Evolutionary conservation across 1,284 basidiomycete species (phyloP).

Genomic region (Moesziomyces sp.): DNA sequence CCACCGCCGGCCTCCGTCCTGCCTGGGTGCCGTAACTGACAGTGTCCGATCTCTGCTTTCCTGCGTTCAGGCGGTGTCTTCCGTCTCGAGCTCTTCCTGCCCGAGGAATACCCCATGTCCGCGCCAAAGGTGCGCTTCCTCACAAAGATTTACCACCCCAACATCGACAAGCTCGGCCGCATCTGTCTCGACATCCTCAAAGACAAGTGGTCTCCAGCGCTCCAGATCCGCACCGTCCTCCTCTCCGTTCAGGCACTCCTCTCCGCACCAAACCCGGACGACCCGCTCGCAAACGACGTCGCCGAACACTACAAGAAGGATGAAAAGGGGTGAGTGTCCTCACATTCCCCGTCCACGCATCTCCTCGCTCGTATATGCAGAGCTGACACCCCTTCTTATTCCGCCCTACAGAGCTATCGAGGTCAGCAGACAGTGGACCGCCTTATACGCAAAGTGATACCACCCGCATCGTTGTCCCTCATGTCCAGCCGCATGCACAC

Average conservation of each 20-base stretch:
- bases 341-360: no score
- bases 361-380: no score
- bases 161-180: constrained; percentile 97
- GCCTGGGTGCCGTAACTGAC: not conserved
- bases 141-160: constrained; percentile 99
- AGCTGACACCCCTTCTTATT: no score
- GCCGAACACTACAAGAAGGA: constrained; percentile 99
- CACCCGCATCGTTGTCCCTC: no score
- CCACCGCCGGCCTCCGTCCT: not conserved
- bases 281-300: constrained; percentile 91
- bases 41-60: not conserved
- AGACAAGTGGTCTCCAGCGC: constrained; percentile 98
- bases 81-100: constrained; percentile 94
- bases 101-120: constrained; percentile 99
- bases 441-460: constrained; percentile 52
- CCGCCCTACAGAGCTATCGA: constrained; percentile 57
- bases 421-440: constrained; percentile 63
- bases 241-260: constrained; percentile 95
- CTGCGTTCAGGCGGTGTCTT: constrained; percentile 76
- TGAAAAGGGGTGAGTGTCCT: constrained; percentile 81
- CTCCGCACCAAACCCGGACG: constrained; percentile 96
- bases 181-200: constrained; percentile 99
- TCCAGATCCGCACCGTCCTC: constrained; percentile 96
- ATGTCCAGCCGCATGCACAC: no score
- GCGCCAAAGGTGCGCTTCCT: constrained; percentile 98